These are phyloP conservation scores for Angophora floribunda DNA, from an alignment of 345 rosid species.

Conservation along the genomic window DNA sequence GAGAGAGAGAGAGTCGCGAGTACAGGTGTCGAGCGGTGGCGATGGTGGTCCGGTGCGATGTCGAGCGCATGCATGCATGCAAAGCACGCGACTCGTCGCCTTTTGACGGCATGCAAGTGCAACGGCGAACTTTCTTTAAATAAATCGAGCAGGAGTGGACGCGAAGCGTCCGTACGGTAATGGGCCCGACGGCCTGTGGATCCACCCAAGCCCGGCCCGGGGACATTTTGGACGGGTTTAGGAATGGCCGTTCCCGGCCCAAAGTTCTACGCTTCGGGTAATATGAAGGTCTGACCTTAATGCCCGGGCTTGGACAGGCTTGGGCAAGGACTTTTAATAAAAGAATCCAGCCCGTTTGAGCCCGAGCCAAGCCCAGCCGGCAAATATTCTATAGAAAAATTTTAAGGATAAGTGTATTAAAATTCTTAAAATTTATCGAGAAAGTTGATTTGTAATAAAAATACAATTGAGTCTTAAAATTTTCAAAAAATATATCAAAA, in stretches of 20 bases:
- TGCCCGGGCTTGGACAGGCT: neutral
- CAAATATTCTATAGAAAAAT: neutral
- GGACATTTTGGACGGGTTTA: neutral
- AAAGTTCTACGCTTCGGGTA: fast-evolving
- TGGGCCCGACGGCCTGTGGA: neutral
- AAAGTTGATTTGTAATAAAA: no score
- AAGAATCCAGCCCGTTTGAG: neutral
- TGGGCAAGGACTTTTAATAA: neutral
- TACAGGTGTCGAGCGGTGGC: neutral
- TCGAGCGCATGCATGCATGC: neutral
- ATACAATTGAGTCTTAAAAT: no score
- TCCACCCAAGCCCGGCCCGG: neutral
- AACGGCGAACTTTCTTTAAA: neutral
- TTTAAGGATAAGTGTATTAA: no score
- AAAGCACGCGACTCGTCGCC: neutral
- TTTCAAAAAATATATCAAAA: no score
- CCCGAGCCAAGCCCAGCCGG: neutral
- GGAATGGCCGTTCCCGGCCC: neutral
- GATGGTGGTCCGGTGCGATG: neutral
- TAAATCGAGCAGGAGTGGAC: neutral
- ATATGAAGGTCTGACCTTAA: neutral
- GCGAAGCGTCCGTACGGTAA: neutral
- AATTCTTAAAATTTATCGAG: no score
- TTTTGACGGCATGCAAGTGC: neutral
- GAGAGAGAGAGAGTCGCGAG: neutral